Conservation (phyloP, 2,329 filamentous ascomycete species). For the Cladophialophora psammophila region DNA sequence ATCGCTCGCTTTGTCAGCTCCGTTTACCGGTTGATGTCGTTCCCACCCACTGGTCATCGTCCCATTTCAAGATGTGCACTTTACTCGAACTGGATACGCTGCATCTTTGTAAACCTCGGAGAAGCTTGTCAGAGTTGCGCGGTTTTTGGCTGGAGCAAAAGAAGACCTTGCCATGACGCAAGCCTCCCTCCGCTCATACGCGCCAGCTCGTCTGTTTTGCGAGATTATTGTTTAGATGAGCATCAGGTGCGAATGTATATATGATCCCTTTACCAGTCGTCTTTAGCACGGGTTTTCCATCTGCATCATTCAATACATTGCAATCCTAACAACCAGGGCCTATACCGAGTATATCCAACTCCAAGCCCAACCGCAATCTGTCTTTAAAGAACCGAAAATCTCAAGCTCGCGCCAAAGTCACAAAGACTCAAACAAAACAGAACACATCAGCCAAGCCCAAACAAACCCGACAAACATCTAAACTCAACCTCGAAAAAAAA, state of each 20-base stretch:
- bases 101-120: neutral
- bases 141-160: neutral
- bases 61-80: neutral
- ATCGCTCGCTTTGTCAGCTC: too few species aligned
- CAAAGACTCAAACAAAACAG: slow-evolving; percentile 7
- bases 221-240: neutral
- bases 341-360: too few species aligned
- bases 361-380: neutral
- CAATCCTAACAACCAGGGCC: too few species aligned
- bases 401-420: neutral
- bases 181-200: neutral
- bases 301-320: too few species aligned
- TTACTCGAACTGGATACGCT: neutral
- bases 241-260: neutral
- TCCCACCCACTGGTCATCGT: too few species aligned
- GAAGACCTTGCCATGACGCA: neutral
- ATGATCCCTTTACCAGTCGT: neutral
- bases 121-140: neutral
- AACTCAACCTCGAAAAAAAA: slow-evolving; percentile 4
- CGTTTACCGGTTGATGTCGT: too few species aligned
- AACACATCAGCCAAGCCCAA: too few species aligned
- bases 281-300: neutral
- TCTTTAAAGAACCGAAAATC: neutral
- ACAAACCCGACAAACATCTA: neutral
- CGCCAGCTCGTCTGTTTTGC: neutral